Evolutionary conservation across 768 basidiomycete species (phyloP), one percentile per base, ranked within the genome.

Genomic region (Phlegmacium glaucopus): DNA sequence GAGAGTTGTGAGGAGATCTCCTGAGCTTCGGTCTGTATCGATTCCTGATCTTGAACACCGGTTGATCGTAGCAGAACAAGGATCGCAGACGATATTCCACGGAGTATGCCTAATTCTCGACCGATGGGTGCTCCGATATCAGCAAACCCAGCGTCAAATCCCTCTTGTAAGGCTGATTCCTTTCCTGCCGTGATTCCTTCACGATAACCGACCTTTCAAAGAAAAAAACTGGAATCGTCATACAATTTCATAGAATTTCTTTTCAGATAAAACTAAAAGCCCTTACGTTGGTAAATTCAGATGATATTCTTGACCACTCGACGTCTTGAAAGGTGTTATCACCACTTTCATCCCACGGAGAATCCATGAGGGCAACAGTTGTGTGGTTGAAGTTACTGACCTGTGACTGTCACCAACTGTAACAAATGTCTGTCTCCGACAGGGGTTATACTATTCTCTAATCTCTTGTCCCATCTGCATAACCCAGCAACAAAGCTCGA

Each of bases 171-270:
- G 2, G 83, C 84, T 0, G 78, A 73, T 62, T 94, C 87, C 63
- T 97, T 98, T 3, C 95, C 95, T 4, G 86, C 83, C 0, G 85
- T 88, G 57, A 98, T 95, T 6, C 95, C 95, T 68, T 97, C 94
- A n/a, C 95, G 82, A 60, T 97, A 97, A 2, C 95, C 95, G 13
- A 82, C 82, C 95, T 96, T 56, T 42, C 13, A 40, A 38, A 25
- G 37, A 22, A 53, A 41, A 22, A 22, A 22, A 22, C 2, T 22
- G 22, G 22, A 22, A 22, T 22, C 22, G 5, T 5, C 22, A 22
- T 22, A 22, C 22, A 22, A 22, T 22, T 22, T 22, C 22, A 3
- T 38, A 17, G 39, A 41, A 16, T 32, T 13, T 43, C 45, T 32
- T 7, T 45, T 28, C 43, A 44, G 15, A 9, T 28, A n/a, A 47